Conservation (phyloP, 192 early-diverging fungal species). For the Umbelopsis isabellina region DNA sequence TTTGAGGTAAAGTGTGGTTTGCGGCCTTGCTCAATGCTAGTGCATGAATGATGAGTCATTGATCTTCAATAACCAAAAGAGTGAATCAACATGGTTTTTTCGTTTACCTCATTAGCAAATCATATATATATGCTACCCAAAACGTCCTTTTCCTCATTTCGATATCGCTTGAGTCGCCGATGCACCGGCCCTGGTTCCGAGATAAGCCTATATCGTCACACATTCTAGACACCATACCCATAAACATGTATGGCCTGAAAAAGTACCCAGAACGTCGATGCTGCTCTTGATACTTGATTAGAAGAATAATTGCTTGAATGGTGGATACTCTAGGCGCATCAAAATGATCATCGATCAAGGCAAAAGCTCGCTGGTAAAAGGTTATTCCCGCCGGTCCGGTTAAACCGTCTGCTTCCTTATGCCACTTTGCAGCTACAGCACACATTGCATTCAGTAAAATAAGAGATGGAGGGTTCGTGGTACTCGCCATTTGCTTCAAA, state of each 20-base stretch:
- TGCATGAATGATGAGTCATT: background rate
- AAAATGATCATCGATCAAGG: conserved; percentile 49
- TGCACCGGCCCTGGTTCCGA: background rate
- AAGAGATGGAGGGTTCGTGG: conserved; percentile 52
- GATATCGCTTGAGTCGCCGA: conserved; percentile 3
- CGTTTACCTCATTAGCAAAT: conserved; percentile 39
- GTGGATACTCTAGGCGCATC: conserved; percentile 55
- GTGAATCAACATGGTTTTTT: background rate
- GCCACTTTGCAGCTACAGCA: conserved; percentile 53
- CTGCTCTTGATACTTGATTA: conserved; percentile 59
- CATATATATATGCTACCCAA: conserved; percentile 38
- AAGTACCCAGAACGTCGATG: conserved; percentile 50
- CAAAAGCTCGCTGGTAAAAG: conserved; percentile 36
- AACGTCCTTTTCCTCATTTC: conserved; percentile 39
- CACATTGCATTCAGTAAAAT: conserved; percentile 57
- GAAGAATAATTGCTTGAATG: conserved; percentile 52
- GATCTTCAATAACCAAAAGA: background rate
- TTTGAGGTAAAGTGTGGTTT: conserved; percentile 11
- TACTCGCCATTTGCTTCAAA: conserved; percentile 47
- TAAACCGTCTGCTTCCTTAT: background rate
- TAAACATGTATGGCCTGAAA: conserved; percentile 52
- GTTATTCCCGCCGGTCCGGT: conserved; percentile 24
- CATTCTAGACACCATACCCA: conserved; percentile 38
- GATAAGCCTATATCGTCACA: conserved; percentile 31
- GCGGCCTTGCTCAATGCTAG: conserved; percentile 37